Evolutionary conservation across 2,329 filamentous ascomycete genomes (phyloP), one percentile per base, ranked within the genome.

Genomic region (Trichoderma pleuroti): DNA sequence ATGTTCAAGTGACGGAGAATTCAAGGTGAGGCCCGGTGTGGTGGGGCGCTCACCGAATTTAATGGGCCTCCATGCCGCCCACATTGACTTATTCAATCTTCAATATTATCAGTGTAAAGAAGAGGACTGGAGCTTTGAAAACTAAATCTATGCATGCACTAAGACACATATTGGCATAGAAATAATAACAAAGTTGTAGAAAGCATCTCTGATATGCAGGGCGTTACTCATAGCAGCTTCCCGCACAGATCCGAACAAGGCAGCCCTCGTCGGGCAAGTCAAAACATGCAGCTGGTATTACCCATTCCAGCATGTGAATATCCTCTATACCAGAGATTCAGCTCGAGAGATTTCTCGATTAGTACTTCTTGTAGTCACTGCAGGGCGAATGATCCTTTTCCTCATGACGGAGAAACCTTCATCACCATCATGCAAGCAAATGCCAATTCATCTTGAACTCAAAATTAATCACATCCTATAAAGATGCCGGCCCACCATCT

Each of bases 11-110:
- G 14, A 16, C 30, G 3, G 28, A 56, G 61, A 59, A 59, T 68
- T 62, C 34, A 6, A 64, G 64, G 70, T 68, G 64, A 68, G 61
- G 46, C 49, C 64, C 65, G 59, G 65, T 64, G 30, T 64, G 61
- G 52, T 39, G 61, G 36, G 46, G 56, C 32, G 1, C 46, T 71
- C 54, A 71, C 70, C 70, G 70, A 67, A 30, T 16, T 57, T 67
- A 54, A 65, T 34, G 21, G 26, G 16, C 62, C 28, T 42, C 39
- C 39, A 42, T 34, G 24, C 24, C 28, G 16, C 18, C 59, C 42
- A 14, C 26, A 4, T 14, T 5, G 39, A 4, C 39, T 54, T 67
- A 18, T 21, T 32, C 5, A 16, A 5, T 28, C 26, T 18, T 42
- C 16, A 42, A 42, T 4, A 7, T 42, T 4, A 42, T 2, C 16